Evolutionary conservation across 73 alveolate species (phyloP).

Genomic region (Effrenium voratum): DNA sequence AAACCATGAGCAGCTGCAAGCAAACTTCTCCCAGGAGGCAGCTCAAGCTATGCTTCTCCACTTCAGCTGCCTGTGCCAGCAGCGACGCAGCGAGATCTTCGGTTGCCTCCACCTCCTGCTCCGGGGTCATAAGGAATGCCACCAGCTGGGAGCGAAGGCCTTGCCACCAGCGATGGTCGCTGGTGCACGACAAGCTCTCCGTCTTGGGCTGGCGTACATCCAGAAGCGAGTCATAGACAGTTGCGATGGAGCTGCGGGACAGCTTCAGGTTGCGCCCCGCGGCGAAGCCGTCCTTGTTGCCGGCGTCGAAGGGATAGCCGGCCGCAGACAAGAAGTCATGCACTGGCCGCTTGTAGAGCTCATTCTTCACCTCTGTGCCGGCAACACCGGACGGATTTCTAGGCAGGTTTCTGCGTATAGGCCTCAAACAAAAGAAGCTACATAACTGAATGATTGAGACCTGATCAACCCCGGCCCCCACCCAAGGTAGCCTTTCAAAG

Average conservation of each 20-base stretch:
- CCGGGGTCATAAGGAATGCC: conserved; percentile 40
- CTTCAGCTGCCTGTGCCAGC: conserved; percentile 20
- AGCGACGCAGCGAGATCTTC: conserved; percentile 52
- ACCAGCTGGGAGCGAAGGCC: conserved; percentile 61
- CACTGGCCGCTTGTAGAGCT: conserved; percentile 79
- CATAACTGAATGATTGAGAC: too few relatives aligned
- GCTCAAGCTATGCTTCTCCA: not conserved
- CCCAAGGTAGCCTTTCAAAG: too few relatives aligned
- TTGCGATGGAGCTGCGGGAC: not conserved
- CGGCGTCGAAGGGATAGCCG: conserved; percentile 63
- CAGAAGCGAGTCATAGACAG: conserved; percentile 35
- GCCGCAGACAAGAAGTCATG: conserved; percentile 60
- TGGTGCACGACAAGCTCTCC: not conserved
- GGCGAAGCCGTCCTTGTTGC: conserved; percentile 83
- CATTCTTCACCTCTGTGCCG: conserved; percentile 63
- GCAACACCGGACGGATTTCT: too few relatives aligned
- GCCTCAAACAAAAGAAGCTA: too few relatives aligned
- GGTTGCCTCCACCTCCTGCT: conserved; percentile 22
- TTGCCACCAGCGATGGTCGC: conserved; percentile 36
- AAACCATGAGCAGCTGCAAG: conserved; percentile 56
- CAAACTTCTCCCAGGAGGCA: conserved; percentile 39
- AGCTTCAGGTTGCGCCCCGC: conserved; percentile 88
- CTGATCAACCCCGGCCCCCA: too few relatives aligned
- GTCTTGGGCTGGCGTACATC: too few relatives aligned
- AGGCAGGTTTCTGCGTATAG: too few relatives aligned